phyloP scores from a whole-genome alignment of 176 grass and related monocot genomes.

The Musa schizocarpa region DNA sequence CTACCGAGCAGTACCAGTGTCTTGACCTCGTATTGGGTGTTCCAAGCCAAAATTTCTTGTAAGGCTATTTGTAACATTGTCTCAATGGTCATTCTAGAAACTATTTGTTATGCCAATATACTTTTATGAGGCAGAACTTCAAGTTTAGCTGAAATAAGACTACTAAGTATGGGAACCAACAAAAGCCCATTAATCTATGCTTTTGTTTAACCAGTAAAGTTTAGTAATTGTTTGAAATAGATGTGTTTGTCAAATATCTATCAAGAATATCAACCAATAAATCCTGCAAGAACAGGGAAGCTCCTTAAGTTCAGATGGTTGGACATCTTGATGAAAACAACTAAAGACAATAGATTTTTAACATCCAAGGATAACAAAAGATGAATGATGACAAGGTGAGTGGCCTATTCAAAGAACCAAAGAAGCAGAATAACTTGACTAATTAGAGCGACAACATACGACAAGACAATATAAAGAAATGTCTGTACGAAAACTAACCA shows the following conservation, averaged over 20 bases:
- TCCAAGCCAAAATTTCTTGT: no score
- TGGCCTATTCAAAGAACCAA: neutral
- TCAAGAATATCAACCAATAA: neutral
- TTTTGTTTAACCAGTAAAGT: neutral
- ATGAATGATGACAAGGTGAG: neutral
- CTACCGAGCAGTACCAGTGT: no score
- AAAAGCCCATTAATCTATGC: neutral
- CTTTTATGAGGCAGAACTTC: no score
- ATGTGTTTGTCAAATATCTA: neutral
- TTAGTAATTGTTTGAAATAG: neutral
- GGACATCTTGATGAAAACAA: neutral
- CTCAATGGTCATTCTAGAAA: neutral
- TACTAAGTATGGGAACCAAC: neutral
- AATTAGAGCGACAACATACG: neutral
- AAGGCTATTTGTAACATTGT: no score
- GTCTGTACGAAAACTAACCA: conserved; percentile 38
- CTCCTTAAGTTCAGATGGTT: neutral
- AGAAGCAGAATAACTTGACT: neutral
- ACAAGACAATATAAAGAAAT: neutral
- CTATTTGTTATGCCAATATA: neutral
- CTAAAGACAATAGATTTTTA: no score
- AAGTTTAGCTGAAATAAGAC: neutral
- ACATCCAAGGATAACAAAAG: neutral
- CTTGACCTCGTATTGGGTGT: no score
- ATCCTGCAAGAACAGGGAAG: neutral